phyloP scores from a whole-genome alignment of 306 rosid genomes.

The Inga oerstediana region DNA sequence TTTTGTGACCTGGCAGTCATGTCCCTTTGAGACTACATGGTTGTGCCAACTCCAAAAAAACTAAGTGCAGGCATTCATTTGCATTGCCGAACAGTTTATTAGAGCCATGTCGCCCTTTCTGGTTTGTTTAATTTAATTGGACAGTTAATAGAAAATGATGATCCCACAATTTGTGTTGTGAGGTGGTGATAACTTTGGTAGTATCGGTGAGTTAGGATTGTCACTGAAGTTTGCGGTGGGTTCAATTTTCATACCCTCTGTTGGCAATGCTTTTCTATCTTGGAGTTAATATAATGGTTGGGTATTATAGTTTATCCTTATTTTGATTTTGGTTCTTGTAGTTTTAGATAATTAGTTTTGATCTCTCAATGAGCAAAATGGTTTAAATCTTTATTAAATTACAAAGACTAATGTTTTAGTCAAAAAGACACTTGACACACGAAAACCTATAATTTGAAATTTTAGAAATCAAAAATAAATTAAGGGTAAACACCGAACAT shows the following conservation, averaged over 20 bases:
- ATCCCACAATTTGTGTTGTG: neutral
- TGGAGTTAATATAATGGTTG: too few relatives aligned
- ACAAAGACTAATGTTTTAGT: too few relatives aligned
- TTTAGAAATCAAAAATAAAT: too few relatives aligned
- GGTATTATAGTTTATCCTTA: too few relatives aligned
- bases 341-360: too few relatives aligned
- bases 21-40: slow-evolving; percentile 31
- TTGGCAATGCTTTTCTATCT: neutral
- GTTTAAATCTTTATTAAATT: too few relatives aligned
- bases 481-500: too few relatives aligned
- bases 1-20: slow-evolving; percentile 37
- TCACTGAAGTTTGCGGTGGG: neutral
- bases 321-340: too few relatives aligned
- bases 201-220: neutral
- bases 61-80: slow-evolving; percentile 42
- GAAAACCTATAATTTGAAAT: too few relatives aligned
- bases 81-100: slow-evolving; percentile 28
- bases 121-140: neutral
- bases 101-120: neutral
- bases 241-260: neutral
- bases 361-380: too few relatives aligned
- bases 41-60: slow-evolving; percentile 26
- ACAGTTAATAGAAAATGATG: neutral
- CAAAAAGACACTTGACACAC: too few relatives aligned
- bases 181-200: neutral